Base-by-base conservation (phyloP, 1,284 basidiomycete species). In the Moniliophthora roreri region DNA sequence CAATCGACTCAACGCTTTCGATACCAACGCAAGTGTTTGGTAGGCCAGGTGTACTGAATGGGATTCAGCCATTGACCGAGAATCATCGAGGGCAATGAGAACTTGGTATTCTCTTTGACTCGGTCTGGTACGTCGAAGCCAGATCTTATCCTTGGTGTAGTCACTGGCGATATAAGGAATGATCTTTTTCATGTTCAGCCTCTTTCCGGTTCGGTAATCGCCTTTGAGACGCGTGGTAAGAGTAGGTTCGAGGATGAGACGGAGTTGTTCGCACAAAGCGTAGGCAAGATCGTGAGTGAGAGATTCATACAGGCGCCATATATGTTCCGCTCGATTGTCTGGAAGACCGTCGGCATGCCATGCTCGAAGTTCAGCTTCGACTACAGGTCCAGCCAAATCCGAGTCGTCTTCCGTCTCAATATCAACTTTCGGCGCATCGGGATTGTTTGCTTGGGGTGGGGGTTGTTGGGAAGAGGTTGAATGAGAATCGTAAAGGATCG, bases 141-240 rank as follows among this genome's bases (percentile, higher is more conserved):
- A 99, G 63, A 99, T 99, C 75, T 97, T 97, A 80, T 99, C 97
- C 71, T 99, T 99, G 53, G 95, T 98, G 75, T 95, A 99, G 74
- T 99, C 97, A 69, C 91, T 94, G 8, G 97, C 97, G 61, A 99
- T 96, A 77, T 98, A 99, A 1, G 93, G 88, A 53, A 99, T 95
- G 69, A 99, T 95, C 77, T 97, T 97, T 69, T 96, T 94, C 96
- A 99, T 98, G 72, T 99, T 99, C 44, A 99, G 83, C 21, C 97
- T 83, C 74, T 99, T 99, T 50, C 97, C 97, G 0, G 93, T 98
- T 42, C 96, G 91, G 72, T 97, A 99, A 75, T 99, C 97, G 41
- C 97, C 97, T 70, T 92, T 91, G 39, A 99, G 80, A 23, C 97
- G 85, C 9, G 96, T 98, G 1, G 97, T 95, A 39, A 92, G 79